These are phyloP conservation scores for Otatea glauca DNA, from an alignment of 176 grass and related monocot genomes.

Conservation along the genomic window DNA sequence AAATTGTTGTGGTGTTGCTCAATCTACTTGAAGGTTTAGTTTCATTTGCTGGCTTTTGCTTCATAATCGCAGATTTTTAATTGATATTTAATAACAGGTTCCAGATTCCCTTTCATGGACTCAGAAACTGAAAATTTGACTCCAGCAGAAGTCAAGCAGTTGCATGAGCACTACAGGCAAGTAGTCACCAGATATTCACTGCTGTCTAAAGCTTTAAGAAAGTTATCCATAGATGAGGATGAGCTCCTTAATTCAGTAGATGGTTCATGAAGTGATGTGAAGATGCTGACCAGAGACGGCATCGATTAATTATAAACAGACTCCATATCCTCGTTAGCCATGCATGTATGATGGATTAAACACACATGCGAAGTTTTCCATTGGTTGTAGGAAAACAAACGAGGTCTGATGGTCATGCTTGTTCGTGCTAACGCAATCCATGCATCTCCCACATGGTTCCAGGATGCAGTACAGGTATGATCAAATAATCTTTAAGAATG, in stretches of 20 bases:
- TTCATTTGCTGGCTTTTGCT: not conserved
- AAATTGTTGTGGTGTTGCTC: not conserved
- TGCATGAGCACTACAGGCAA: conserved; percentile 71
- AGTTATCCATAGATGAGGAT: conserved; percentile 71
- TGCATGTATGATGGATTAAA: not conserved
- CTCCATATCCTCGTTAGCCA: not conserved
- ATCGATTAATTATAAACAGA: not conserved
- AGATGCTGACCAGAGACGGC: conserved; percentile 18
- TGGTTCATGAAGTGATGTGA: conserved; percentile 28
- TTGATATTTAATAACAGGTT: conserved; percentile 40
- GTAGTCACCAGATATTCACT: conserved; percentile 63
- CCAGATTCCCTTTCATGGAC: conserved; percentile 77
- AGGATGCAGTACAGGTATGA: conserved; percentile 36
- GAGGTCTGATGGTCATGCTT: not conserved
- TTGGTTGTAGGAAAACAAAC: not conserved
- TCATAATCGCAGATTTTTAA: conserved; percentile 7
- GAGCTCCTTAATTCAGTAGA: conserved; percentile 50
- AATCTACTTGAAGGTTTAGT: not conserved
- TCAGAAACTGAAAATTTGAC: conserved; percentile 60
- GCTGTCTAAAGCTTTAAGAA: conserved; percentile 66
- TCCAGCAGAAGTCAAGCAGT: conserved; percentile 59
- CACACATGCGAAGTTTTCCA: not conserved
- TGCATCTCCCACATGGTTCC: not conserved
- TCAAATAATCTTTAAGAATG: not conserved
- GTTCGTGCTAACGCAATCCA: not conserved